Percentiles rank a stretch among this genome's conserved stretches.
phyloP scores from a whole-genome alignment of 768 basidiomycete species.

The Mycena pura region DNA sequence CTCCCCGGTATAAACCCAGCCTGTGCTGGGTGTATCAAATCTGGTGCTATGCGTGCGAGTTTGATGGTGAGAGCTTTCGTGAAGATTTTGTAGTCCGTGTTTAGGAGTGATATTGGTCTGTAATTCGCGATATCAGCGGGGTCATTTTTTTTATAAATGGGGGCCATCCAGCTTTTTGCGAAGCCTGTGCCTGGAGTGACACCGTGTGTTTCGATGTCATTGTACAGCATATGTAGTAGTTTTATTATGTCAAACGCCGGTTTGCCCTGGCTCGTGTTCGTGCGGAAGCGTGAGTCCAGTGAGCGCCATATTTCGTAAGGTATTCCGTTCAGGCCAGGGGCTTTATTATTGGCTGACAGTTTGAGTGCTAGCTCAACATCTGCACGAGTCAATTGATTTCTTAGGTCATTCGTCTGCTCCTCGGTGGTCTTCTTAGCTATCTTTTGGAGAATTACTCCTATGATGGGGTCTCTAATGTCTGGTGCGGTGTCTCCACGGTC shows the following conservation, averaged over 20 bases:
- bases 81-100: slow-evolving; percentile 26
- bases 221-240: slow-evolving; percentile 2
- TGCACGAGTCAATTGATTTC: not conserved
- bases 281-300: not conserved
- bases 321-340: slow-evolving; percentile 20
- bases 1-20: slow-evolving; percentile 33
- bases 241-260: slow-evolving; percentile 10
- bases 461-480: not conserved
- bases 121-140: slow-evolving; percentile 30
- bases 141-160: slow-evolving; percentile 41
- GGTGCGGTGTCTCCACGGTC: not conserved
- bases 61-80: slow-evolving; percentile 24
- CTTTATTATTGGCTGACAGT: not conserved
- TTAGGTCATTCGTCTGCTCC: not conserved
- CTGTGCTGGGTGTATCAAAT: slow-evolving; percentile 32
- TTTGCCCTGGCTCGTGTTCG: not conserved
- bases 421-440: not conserved
- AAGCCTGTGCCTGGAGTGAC: slow-evolving; percentile 11
- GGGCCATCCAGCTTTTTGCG: slow-evolving; percentile 32
- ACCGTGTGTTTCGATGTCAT: slow-evolving; percentile 10
- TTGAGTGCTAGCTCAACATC: slow-evolving; percentile 6
- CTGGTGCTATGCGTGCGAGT: slow-evolving; percentile 7
- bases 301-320: slow-evolving; percentile 28
- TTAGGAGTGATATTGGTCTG: slow-evolving; percentile 29
- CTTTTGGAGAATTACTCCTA: not conserved